phyloP scores from a whole-genome alignment of 257 asterid species.

The Nyctanthes arbortristis region DNA sequence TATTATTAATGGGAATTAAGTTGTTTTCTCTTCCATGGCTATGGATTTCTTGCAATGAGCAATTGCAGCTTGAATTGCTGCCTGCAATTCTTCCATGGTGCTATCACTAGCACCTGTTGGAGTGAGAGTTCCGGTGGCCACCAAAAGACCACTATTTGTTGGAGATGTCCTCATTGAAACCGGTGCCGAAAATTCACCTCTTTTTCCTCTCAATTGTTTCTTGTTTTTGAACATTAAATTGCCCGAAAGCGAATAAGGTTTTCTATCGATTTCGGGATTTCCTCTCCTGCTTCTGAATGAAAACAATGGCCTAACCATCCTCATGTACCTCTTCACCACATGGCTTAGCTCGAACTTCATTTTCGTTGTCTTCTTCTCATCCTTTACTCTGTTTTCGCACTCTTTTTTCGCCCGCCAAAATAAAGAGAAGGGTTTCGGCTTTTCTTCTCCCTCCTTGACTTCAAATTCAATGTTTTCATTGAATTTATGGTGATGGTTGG shows the following conservation, averaged over 20 bases:
- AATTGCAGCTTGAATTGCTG: slow-evolving; percentile 75
- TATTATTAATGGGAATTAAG: slow-evolving; percentile 16
- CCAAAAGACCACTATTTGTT: slow-evolving; percentile 71
- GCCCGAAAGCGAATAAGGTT: slow-evolving; percentile 61
- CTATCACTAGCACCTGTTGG: slow-evolving; percentile 49
- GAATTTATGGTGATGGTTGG: not conserved
- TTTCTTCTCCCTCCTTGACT: slow-evolving; percentile 37
- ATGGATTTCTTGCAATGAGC: slow-evolving; percentile 70
- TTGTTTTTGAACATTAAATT: slow-evolving; percentile 51
- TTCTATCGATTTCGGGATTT: slow-evolving; percentile 31
- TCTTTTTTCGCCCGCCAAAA: slow-evolving; percentile 52
- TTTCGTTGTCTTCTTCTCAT: slow-evolving; percentile 38
- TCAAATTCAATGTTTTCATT: not conserved
- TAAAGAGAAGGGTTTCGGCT: slow-evolving; percentile 61
- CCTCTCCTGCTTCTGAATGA: slow-evolving; percentile 33
- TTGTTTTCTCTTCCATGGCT: slow-evolving; percentile 37
- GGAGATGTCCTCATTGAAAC: slow-evolving; percentile 78
- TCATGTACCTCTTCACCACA: slow-evolving; percentile 58
- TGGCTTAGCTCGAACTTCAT: slow-evolving; percentile 54
- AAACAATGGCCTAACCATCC: slow-evolving; percentile 60
- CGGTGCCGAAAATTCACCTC: slow-evolving; percentile 75
- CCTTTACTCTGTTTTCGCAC: slow-evolving; percentile 27
- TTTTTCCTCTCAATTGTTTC: slow-evolving; percentile 43
- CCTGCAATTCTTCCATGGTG: slow-evolving; percentile 89
- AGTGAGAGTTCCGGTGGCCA: slow-evolving; percentile 39